Evolutionary conservation across 108 stramenopile genomes (phyloP).

Genomic region (Tribonema minus): DNA sequence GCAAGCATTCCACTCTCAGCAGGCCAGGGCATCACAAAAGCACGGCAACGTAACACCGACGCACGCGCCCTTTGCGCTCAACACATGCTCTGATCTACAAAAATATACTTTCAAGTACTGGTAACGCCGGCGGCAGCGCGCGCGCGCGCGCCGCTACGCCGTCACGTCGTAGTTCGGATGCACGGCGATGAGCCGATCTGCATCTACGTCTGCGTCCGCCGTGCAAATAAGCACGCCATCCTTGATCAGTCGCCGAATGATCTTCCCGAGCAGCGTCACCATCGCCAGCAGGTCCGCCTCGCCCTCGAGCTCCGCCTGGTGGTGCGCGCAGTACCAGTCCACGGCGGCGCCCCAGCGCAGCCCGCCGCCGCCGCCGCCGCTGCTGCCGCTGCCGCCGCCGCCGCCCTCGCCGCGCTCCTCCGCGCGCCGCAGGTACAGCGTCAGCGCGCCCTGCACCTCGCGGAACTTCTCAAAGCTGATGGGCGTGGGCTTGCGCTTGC

Average conservation of each 20-base stretch:
- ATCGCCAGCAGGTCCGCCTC: constrained; percentile 69
- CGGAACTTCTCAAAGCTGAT: constrained; percentile 57
- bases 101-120: too few species aligned
- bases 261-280: constrained; percentile 66
- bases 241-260: constrained; percentile 30
- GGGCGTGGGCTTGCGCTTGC: constrained; percentile 12
- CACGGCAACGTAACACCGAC: too few species aligned
- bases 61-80: too few species aligned
- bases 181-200: constrained; percentile 21
- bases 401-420: constrained; percentile 58
- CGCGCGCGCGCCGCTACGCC: too few species aligned
- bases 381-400: constrained; percentile 14
- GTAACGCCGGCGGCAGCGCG: too few species aligned
- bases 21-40: too few species aligned
- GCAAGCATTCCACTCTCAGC: too few species aligned
- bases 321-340: constrained; percentile 80
- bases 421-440: constrained; percentile 66
- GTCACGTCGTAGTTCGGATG: constrained; percentile 42
- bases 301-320: constrained; percentile 71
- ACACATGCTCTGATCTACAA: too few species aligned
- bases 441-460: not conserved
- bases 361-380: too few species aligned
- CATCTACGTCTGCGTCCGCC: constrained; percentile 25
- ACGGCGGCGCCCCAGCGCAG: too few species aligned
- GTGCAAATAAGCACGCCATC: constrained; percentile 16